Conservation (phyloP, 2,329 filamentous ascomycete genomes). For the Cercospora citrullina region DNA sequence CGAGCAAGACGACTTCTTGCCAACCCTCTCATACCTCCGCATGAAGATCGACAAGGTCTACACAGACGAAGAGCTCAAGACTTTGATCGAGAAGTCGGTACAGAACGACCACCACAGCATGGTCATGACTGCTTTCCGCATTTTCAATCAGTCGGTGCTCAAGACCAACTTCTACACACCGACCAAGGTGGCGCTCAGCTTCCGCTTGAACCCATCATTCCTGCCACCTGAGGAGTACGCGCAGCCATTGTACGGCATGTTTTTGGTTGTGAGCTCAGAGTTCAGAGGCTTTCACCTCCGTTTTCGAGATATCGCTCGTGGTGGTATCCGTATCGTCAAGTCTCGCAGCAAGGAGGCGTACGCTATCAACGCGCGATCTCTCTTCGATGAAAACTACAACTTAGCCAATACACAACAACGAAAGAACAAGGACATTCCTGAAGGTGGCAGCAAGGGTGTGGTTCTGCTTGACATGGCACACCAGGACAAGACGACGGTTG, state of each 20-base stretch:
- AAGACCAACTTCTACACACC: slow-evolving; percentile 99
- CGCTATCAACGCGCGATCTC: slow-evolving; percentile 88
- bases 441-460: slow-evolving; percentile 97
- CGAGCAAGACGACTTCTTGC: slow-evolving; percentile 67
- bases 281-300: slow-evolving; percentile 96
- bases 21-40: slow-evolving; percentile 66
- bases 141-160: slow-evolving; percentile 89
- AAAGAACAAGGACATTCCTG: slow-evolving; percentile 99
- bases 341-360: slow-evolving; percentile 95
- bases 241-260: slow-evolving; percentile 94
- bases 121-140: slow-evolving; percentile 94
- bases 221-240: slow-evolving; percentile 90
- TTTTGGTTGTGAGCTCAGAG: slow-evolving; percentile 94
- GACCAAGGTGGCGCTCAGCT: slow-evolving; percentile 96
- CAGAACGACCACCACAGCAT: slow-evolving; percentile 94
- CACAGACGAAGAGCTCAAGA: slow-evolving; percentile 70
- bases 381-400: slow-evolving; percentile 99
- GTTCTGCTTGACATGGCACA: slow-evolving; percentile 91
- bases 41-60: slow-evolving; percentile 71
- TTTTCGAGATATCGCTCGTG: slow-evolving; percentile 94
- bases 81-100: slow-evolving; percentile 75
- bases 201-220: slow-evolving; percentile 87
- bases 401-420: slow-evolving; percentile 97
- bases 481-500: slow-evolving; percentile 87
- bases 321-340: slow-evolving; percentile 98